Base-by-base conservation (phyloP, 169 alveolate species). In the Cryptosporidium tyzzeri region DNA sequence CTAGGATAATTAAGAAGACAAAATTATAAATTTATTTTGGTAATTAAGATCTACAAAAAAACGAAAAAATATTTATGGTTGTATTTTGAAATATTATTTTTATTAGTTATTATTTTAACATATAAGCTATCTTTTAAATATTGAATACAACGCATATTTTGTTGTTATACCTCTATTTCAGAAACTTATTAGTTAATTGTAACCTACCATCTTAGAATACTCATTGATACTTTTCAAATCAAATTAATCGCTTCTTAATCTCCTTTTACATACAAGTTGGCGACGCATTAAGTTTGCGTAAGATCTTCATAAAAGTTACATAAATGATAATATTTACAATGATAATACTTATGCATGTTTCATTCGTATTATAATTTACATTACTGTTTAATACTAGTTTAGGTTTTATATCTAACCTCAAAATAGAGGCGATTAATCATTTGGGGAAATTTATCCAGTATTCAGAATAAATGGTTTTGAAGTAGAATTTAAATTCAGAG, bases 401-500 rank as follows among this genome's bases (percentile, higher is more conserved):
- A 48, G 12, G 23, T 14, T 48, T 16, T 48, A 21, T 48, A 48
- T 48, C 12, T 48, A 0, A 1, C n/a, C 23, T 14, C 18, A 16
- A 14, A 12, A 14, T 14, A 5, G 18, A 48, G 16, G 23, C 23
- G 7, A 16, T 55, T 5, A 55, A 55, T 21, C 10, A 55, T 26
- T 48, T 48, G 7, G 0, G 55, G 21, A 16, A 26, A 55, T 55
- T 55, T n/a, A 12, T 29, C 35, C 67, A 48, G 21, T 55, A 23
- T 26, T 55, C 67, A 26, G 6, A 55, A 55, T 55, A 55, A 55
- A 55, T 55, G 29, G 67, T 23, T 21, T n/a, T 31, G 71, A 65
- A 31, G 33, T 35, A 65, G 29, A 65, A 65, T 31, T 10, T 35
- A 37, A 65, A 65, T 65, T 65, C 71, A 6, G 71, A 65, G 10